Conservation (phyloP, 164 flowering plant species). For the Paratinospora sagittata region DNA sequence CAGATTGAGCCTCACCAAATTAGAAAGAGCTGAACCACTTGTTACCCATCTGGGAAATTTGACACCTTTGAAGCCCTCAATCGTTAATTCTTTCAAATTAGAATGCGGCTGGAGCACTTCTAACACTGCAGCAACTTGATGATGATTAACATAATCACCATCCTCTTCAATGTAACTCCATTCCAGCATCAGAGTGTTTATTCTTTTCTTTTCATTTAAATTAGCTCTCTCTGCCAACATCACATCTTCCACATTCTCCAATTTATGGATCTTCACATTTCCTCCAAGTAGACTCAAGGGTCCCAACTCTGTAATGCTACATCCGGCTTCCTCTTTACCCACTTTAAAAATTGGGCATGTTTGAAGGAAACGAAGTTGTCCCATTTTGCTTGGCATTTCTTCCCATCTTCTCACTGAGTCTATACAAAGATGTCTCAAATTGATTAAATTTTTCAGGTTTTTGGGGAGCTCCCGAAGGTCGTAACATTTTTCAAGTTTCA, state of each 20-base stretch:
- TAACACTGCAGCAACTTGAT: not conserved
- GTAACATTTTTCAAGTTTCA: not conserved
- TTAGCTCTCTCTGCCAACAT: constrained; percentile 6
- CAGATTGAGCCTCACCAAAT: not conserved
- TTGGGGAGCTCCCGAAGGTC: not conserved
- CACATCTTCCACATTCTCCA: constrained; percentile 4
- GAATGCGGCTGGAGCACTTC: constrained; percentile 16
- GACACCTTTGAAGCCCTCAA: constrained; percentile 1
- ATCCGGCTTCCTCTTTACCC: not conserved
- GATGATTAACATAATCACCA: not conserved
- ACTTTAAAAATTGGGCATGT: constrained; percentile 12
- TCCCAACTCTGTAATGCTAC: constrained; percentile 3
- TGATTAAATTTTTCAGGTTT: not conserved
- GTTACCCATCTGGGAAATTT: constrained; percentile 2
- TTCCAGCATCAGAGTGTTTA: not conserved
- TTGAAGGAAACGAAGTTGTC: constrained; percentile 10
- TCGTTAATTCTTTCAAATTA: constrained; percentile 2
- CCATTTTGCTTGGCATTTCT: not conserved
- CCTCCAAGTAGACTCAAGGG: constrained; percentile 11
- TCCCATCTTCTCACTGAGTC: not conserved
- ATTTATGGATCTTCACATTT: not conserved
- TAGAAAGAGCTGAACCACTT: not conserved
- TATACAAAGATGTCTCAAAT: constrained; percentile 6
- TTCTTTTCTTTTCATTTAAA: not conserved
- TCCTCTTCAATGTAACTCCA: too few relatives aligned